Conservation (phyloP, 2,329 filamentous ascomycete genomes). For the Cercospora sp. region DNA sequence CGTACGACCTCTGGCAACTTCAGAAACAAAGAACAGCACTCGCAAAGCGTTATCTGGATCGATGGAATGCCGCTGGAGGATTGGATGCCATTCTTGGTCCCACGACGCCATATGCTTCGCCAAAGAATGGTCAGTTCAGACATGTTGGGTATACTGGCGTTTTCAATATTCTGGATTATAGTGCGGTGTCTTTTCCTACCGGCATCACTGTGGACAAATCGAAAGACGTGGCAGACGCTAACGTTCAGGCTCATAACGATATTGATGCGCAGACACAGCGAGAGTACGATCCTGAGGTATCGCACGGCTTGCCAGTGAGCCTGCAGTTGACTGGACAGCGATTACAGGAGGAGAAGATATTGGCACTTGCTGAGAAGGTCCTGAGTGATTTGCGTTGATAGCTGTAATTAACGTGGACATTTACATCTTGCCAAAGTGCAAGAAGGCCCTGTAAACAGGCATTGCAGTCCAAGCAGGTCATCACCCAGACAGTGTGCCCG, state of each 20-base stretch:
- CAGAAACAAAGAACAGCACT: slow-evolving; percentile 50
- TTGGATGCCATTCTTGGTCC: slow-evolving; percentile 51
- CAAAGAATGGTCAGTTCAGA: slow-evolving; percentile 47
- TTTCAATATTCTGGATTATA: slow-evolving; percentile 52
- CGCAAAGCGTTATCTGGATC: slow-evolving; percentile 45
- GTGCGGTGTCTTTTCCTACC: slow-evolving; percentile 48
- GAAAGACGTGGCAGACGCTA: slow-evolving; percentile 36
- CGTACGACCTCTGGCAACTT: slow-evolving; percentile 51
- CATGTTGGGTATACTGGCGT: slow-evolving; percentile 48
- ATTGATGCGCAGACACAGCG: slow-evolving; percentile 43
- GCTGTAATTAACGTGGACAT: not conserved
- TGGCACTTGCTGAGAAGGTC: slow-evolving; percentile 36
- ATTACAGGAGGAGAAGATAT: slow-evolving; percentile 42
- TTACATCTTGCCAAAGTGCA: too few species aligned
- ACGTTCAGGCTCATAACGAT: slow-evolving; percentile 39
- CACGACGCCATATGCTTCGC: slow-evolving; percentile 48
- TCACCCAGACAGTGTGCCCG: too few species aligned
- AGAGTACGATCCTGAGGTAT: slow-evolving; percentile 37
- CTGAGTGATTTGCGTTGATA: slow-evolving; percentile 25
- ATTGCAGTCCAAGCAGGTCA: too few species aligned
- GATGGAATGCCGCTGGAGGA: slow-evolving; percentile 44
- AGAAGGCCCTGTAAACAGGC: too few species aligned
- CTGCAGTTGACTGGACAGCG: slow-evolving; percentile 38
- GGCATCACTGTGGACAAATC: slow-evolving; percentile 44
- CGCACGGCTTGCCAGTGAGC: slow-evolving; percentile 47